Evolutionary conservation across 2,329 filamentous ascomycete genomes (phyloP).

Genomic region (Didymella pinodella): DNA sequence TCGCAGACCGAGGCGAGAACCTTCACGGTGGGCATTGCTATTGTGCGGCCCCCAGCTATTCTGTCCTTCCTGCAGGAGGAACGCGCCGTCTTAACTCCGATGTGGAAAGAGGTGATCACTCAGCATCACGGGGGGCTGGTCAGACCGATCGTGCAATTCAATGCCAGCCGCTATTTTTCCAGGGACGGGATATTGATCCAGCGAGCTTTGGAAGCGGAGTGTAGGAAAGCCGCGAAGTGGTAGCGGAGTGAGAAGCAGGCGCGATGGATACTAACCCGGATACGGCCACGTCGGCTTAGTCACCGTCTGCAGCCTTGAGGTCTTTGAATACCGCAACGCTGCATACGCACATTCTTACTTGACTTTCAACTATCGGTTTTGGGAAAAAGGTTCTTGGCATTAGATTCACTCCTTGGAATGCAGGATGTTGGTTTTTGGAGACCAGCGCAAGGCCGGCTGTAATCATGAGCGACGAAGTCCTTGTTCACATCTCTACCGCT

Average conservation of each 20-base stretch:
- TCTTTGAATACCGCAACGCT: neutral
- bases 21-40: neutral
- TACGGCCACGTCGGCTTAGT: neutral
- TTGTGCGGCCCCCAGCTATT: neutral
- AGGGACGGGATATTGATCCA: neutral
- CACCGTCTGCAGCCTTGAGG: neutral
- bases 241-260: neutral
- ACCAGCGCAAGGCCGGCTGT: constrained; percentile 9
- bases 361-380: neutral
- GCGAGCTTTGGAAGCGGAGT: neutral
- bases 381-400: neutral
- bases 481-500: constrained; percentile 57
- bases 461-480: constrained; percentile 51
- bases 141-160: neutral
- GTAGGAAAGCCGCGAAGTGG: neutral
- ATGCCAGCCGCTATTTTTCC: neutral
- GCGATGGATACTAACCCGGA: neutral
- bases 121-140: neutral
- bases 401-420: neutral
- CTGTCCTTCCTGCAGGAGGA: neutral
- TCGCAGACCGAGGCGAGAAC: neutral
- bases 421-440: constrained; percentile 22
- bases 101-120: neutral
- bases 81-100: constrained; percentile 6
- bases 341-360: neutral